Percentiles rank a stretch among this genome's conserved stretches.
phyloP scores from a whole-genome alignment of 2,329 filamentous ascomycete species.

The Colletotrichum tropicale region DNA sequence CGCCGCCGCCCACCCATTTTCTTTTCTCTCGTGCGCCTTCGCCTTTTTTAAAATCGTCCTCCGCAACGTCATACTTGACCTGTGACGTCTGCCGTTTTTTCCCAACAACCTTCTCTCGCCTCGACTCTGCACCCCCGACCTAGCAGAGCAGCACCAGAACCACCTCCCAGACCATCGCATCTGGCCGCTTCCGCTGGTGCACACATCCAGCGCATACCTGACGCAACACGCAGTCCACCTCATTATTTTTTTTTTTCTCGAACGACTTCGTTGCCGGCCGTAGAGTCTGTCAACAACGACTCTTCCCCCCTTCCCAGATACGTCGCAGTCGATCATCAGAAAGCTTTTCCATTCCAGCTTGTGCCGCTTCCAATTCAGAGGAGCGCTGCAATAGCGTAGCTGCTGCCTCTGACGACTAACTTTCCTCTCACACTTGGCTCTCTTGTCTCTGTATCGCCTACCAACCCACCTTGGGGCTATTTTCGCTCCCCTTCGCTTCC shows the following conservation, averaged over 20 bases:
- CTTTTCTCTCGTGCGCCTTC: conserved; percentile 31
- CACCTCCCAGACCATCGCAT: background rate
- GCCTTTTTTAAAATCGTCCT: conserved; percentile 28
- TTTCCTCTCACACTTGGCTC: background rate
- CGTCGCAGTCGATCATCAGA: conserved; percentile 13
- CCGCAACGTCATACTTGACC: conserved; percentile 45
- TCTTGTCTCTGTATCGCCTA: background rate
- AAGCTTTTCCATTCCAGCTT: conserved; percentile 8
- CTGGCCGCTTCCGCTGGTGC: background rate
- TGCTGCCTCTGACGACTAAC: conserved; percentile 18
- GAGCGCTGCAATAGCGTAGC: conserved; percentile 22
- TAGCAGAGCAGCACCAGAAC: background rate
- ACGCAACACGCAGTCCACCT: conserved; percentile 1
- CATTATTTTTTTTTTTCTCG: background rate
- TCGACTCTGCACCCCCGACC: conserved; percentile 17
- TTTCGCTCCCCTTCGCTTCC: background rate
- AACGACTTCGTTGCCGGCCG: background rate
- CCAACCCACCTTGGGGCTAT: background rate
- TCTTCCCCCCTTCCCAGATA: background rate
- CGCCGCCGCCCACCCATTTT: conserved; percentile 27
- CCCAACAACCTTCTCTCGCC: conserved; percentile 16
- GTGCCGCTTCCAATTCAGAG: conserved; percentile 16
- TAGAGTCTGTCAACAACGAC: background rate
- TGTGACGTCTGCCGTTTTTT: conserved; percentile 47
- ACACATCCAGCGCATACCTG: conserved; percentile 5